Conservation (phyloP, 257 asterid species). For the Solanum acaule region DNA sequence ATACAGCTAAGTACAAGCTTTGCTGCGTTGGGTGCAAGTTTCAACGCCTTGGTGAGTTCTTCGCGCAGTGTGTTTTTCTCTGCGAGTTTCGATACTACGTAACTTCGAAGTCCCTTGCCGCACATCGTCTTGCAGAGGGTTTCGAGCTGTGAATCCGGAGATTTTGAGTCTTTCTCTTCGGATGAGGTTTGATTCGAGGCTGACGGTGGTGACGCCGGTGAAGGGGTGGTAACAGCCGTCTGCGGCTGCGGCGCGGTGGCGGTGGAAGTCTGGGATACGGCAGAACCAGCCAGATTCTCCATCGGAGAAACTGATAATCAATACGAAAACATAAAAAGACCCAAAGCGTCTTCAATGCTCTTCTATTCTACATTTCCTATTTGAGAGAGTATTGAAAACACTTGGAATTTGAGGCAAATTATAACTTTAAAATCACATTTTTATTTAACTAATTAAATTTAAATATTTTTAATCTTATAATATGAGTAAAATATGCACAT, state of each 20-base stretch:
- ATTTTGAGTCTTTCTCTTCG: background rate
- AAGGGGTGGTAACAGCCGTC: background rate
- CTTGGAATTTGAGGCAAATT: background rate
- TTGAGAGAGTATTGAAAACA: background rate
- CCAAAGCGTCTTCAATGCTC: background rate
- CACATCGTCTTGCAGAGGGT: background rate
- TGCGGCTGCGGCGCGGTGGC: background rate
- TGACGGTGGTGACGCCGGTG: background rate
- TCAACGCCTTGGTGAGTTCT: background rate
- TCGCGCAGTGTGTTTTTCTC: background rate
- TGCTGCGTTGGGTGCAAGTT: background rate
- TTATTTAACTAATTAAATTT: too few species aligned
- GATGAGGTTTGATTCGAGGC: background rate
- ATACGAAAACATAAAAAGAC: background rate
- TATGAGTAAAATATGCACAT: too few species aligned
- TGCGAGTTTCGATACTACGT: background rate
- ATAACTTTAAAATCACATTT: too few species aligned
- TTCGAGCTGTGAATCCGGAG: background rate
- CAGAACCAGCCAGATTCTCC: background rate
- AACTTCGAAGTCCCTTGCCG: background rate
- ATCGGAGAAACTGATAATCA: background rate
- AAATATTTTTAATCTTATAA: too few species aligned
- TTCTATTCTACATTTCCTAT: background rate
- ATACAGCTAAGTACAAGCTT: background rate
- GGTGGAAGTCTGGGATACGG: background rate